Base-by-base conservation (phyloP, 2,329 filamentous ascomycete genomes). In the Exophiala lecanii-corni region DNA sequence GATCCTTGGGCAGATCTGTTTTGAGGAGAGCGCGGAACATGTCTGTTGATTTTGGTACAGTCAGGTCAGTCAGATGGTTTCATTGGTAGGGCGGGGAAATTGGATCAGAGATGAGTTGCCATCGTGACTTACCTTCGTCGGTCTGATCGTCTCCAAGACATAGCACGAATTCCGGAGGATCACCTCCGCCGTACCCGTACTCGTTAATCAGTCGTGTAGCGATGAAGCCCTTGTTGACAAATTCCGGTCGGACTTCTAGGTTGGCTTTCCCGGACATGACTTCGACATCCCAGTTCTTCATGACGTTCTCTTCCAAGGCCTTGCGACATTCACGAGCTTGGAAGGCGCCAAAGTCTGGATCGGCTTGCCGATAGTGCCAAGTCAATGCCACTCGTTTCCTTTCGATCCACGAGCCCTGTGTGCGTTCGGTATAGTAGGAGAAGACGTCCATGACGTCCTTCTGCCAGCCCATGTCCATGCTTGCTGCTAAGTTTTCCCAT, bases 211-310 rank as follows among this genome's bases (percentile, higher is more conserved):
- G 75, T 4, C 83, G 81, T 68, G 88, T 89, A 12, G 83, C 86
- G 53, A 97, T 97, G 66, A 94, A 89, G 20, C 92, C 92, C 72
- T 98, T 98, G 75, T 97, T 97, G 69, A 98, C 89, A 59, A 94
- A 95, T 1, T 83, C 89, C 19, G 91, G 91, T n/a, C 92, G 83
- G 21, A 97, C 91, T 66, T 98, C 92, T 18, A 98, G 74, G 62
- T 97, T 97, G 49, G 91, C 91, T 70, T 97, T 98, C 57, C 92
- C 92, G 0, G 82, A 79, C 89, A 97, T 97, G 47, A 98, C 89
- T 58, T 97, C 91, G 3, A 97, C 86, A 36, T 95, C 89, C 78
- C 84, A 95, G 51, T 80, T 80, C 60, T 81, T 84, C 39, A 72
- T 81, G 1, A 95, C 84, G 0, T 81, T 86, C 3, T 75, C 71